Conservation (phyloP, 2,329 filamentous ascomycete genomes). For the Diaporthe humulicola region DNA sequence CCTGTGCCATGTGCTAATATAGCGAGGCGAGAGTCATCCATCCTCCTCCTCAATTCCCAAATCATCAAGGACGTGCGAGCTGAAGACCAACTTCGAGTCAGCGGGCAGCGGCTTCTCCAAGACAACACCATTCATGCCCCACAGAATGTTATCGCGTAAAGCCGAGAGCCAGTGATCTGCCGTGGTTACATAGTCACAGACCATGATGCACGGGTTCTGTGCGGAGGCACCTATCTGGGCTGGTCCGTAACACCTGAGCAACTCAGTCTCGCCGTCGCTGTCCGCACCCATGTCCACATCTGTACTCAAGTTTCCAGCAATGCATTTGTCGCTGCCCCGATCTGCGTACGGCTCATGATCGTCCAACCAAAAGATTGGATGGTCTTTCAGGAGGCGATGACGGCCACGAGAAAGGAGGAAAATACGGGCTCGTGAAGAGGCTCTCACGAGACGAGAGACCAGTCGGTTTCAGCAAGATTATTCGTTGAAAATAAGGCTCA, state of each 20-base stretch:
- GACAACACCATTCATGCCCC: not conserved
- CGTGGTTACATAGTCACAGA: not conserved
- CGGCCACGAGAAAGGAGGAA: not conserved
- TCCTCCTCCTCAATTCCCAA: not conserved
- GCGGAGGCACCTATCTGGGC: not conserved
- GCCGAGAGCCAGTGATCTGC: not conserved
- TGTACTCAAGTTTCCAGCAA: not conserved
- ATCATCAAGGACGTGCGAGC: no score
- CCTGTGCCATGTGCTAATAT: not conserved
- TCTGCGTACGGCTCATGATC: not conserved
- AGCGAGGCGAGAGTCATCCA: no score
- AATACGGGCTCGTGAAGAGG: not conserved
- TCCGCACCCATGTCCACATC: not conserved
- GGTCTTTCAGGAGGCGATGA: no score
- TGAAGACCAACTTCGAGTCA: not conserved
- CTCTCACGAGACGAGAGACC: not conserved
- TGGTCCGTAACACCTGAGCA: not conserved
- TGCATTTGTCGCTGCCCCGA: not conserved
- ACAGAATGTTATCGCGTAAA: not conserved
- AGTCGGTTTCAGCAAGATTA: not conserved
- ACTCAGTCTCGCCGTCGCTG: not conserved
- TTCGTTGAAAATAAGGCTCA: not conserved
- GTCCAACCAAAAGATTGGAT: not conserved
- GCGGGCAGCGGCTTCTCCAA: not conserved
- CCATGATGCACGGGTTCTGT: no score